Evolutionary conservation across 768 basidiomycete genomes (phyloP).

Genomic region (Fomitopsis serialis): DNA sequence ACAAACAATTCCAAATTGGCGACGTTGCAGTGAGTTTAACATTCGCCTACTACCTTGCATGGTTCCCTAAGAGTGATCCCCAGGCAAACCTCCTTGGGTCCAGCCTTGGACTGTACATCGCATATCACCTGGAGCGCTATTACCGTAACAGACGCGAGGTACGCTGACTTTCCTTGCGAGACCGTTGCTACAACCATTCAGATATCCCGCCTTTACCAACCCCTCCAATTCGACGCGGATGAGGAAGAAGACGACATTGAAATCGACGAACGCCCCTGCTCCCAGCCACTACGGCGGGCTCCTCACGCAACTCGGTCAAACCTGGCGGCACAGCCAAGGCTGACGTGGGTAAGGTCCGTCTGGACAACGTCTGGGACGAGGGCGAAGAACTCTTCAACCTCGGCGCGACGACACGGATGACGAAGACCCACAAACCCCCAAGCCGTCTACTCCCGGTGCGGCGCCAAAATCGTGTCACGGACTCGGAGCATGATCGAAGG

Average conservation of each 20-base stretch:
- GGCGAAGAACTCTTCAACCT: slow-evolving; percentile 71
- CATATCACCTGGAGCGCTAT: slow-evolving; percentile 68
- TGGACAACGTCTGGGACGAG: slow-evolving; percentile 73
- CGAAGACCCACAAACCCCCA: neutral
- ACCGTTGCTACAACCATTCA: slow-evolving; percentile 21
- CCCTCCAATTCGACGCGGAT: slow-evolving; percentile 44
- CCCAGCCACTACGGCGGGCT: slow-evolving; percentile 37
- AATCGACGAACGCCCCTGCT: slow-evolving; percentile 51
- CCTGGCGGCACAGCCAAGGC: slow-evolving; percentile 9
- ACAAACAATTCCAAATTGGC: slow-evolving; percentile 67
- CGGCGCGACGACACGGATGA: slow-evolving; percentile 58
- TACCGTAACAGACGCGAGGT: slow-evolving; percentile 81
- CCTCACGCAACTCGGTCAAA: slow-evolving; percentile 7
- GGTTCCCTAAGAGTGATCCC: neutral
- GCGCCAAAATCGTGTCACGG: slow-evolving; percentile 19
- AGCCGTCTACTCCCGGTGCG: slow-evolving; percentile 8
- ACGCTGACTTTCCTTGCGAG: slow-evolving; percentile 8
- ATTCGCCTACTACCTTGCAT: neutral
- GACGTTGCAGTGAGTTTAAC: slow-evolving; percentile 58
- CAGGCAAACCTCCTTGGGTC: slow-evolving; percentile 81
- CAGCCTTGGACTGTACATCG: slow-evolving; percentile 55
- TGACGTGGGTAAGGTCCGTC: slow-evolving; percentile 26
- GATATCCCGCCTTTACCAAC: slow-evolving; percentile 78
- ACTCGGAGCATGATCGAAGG: neutral
- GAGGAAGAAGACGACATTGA: slow-evolving; percentile 48